phyloP scores from a whole-genome alignment of 2,329 filamentous ascomycete species.

The Bipolaris zeicola region DNA sequence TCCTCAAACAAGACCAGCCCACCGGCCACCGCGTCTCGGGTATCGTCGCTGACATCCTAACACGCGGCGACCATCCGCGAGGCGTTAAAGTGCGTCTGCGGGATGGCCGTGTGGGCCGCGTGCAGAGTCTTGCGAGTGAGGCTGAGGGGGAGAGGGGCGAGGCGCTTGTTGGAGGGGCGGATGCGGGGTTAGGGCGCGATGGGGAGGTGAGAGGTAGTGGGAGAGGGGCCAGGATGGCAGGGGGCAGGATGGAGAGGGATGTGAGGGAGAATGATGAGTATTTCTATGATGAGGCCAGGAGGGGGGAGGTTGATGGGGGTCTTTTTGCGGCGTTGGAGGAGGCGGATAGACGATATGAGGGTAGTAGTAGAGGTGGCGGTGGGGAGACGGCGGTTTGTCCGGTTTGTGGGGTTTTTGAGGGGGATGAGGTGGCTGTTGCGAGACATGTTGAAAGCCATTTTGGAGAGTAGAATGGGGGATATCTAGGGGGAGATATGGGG shows the following conservation, averaged over 20 bases:
- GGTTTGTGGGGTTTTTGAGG: slow-evolving; percentile 69
- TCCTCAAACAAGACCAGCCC: slow-evolving; percentile 76
- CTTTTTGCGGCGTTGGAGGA: slow-evolving; percentile 35
- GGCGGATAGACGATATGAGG: slow-evolving; percentile 31
- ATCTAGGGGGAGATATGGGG: neutral
- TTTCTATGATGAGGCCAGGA: slow-evolving; percentile 33
- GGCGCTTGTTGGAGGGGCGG: slow-evolving; percentile 31
- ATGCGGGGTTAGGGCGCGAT: slow-evolving; percentile 34
- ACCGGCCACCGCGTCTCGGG: slow-evolving; percentile 74
- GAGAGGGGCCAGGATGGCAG: slow-evolving; percentile 7
- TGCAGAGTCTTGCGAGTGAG: slow-evolving; percentile 64
- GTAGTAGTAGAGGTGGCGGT: slow-evolving; percentile 15
- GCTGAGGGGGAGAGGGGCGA: slow-evolving; percentile 31
- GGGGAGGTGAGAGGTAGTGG: slow-evolving; percentile 22
- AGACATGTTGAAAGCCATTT: slow-evolving; percentile 70
- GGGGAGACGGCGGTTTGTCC: slow-evolving; percentile 59
- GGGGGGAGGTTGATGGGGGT: slow-evolving; percentile 12
- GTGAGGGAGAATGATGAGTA: slow-evolving; percentile 39
- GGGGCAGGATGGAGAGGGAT: slow-evolving; percentile 33
- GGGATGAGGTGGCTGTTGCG: slow-evolving; percentile 70
- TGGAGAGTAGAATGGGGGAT: slow-evolving; percentile 7
- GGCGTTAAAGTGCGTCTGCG: slow-evolving; percentile 78
- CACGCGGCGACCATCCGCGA: slow-evolving; percentile 73
- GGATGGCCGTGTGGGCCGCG: slow-evolving; percentile 74
- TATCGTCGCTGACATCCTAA: slow-evolving; percentile 69